A percentile compares a stretch with the other conserved stretches of the same genome.
phyloP scores from a whole-genome alignment of 257 asterid genomes.

The Nicotiana knightiana region DNA sequence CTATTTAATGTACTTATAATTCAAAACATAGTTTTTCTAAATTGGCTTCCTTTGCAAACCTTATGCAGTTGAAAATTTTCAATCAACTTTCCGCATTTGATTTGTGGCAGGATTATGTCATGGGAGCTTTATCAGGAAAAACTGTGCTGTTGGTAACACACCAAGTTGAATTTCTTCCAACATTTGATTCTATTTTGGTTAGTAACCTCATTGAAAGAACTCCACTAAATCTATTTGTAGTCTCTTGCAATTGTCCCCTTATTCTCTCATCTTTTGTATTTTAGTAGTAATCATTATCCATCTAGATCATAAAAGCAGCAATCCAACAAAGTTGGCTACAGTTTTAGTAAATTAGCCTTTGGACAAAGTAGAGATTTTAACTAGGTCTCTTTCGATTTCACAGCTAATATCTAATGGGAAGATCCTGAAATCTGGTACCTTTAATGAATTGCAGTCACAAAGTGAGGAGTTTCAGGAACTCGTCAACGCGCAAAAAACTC shows the following conservation, averaged over 20 bases:
- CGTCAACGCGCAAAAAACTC: constrained; percentile 44
- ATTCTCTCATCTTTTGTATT: not conserved
- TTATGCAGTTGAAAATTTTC: not conserved
- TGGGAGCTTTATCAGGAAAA: constrained; percentile 65
- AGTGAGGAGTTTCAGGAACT: constrained; percentile 38
- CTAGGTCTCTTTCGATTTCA: not conserved
- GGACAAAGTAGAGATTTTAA: not conserved
- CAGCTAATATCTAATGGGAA: constrained; percentile 42
- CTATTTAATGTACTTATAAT: constrained; percentile 47
- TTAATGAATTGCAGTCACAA: constrained; percentile 25
- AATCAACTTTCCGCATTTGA: not conserved
- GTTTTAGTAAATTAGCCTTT: no score
- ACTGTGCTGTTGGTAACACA: constrained; percentile 80
- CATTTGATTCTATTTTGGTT: constrained; percentile 74
- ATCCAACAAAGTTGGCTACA: not conserved
- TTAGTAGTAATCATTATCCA: not conserved
- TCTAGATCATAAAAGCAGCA: not conserved
- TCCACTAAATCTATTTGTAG: not conserved
- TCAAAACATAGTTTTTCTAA: not conserved
- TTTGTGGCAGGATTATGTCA: constrained; percentile 65
- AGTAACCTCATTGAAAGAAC: not conserved
- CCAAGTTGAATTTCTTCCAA: constrained; percentile 93
- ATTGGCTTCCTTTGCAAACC: not conserved
- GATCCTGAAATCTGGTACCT: constrained; percentile 25
- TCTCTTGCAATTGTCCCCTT: no score